Evolutionary conservation across 257 asterid species (phyloP), one percentile per base, ranked within the genome.

Genomic region (Capsicum pubescens): DNA sequence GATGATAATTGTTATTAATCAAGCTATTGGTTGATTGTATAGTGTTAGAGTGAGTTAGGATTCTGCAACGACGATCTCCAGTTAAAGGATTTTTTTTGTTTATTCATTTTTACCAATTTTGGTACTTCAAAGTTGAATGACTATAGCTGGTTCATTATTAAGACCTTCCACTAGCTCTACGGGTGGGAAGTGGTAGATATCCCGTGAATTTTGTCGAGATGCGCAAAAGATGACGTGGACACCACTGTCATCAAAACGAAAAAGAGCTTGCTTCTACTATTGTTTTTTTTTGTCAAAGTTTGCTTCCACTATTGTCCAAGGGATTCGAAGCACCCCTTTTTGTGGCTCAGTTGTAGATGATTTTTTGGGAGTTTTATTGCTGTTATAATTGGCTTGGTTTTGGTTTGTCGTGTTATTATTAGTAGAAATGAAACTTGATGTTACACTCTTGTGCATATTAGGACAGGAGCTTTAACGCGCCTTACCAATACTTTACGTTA

Each of bases 1-100:
- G 81, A 76, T 76, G 32, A 76, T 52, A 76, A 21, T 76, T 54
- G 81, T 54, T n/a, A 26, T 52, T 50, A 19, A 76, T 2, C 21
- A 19, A 52, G 63, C 13, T 74, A 74, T 50, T 74, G 60, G 19
- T 12, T 52, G 21, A 21, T 52, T 76, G 32, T 74, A 52, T 76
- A 13, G 80, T 60, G 42, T 50, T 76, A 1, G 26, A 52, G 52
- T 50, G 55, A 46, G 79, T 70, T 70, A 70, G 79, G 79, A 35
- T 16, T 70, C 32, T 69, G 78, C 35, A 11, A 16, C 32, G 55
- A 69, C 11, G 74, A 12, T 14, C 44, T 11, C 48, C 74, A 67
- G 74, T 67, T 19, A 67, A 16, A 61, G 50, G 50, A 67, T n/a
- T 72, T 71, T 36, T 71, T 46, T 9, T 72, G n/a, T 46, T 46